Base-by-base conservation (phyloP, 257 asterid species). In the Forsythia suspensa region DNA sequence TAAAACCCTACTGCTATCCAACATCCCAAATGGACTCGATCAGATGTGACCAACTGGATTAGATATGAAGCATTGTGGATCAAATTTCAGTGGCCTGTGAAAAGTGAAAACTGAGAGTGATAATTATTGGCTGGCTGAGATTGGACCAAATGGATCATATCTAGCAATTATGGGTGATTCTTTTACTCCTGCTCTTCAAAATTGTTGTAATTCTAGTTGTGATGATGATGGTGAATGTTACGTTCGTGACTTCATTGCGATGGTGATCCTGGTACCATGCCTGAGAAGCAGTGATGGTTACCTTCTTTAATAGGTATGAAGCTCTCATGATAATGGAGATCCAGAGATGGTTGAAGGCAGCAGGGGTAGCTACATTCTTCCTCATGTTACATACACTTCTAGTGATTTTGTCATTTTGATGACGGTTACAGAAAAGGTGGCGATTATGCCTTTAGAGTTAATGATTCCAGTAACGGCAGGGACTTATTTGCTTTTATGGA, bases 381-480 rank as follows among this genome's bases (percentile, higher is more conserved):
- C 66, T 81, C 43, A 21, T 34, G 66, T 76, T 55, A 55, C 40
- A 12, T 42, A 40, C 57, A 70, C 67, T 79, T 9, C 1, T 52
- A 37, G 46, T 29, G 77, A 34, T 61, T 20, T 20, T 71, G 46
- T 29, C 75, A 34, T 61, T 20, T 20, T 71, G 70, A 71, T 24
- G 41, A 77, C 63, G 59, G 57, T 70, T 67, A 38, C 57, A 67
- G 71, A 69, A 29, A 24, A 75, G 68, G 76, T n/a, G 29, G 52
- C 59, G 44, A 76, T 46, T 65, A 13, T 78, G 68, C 55, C 40
- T 63, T 63, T 29, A 10, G 70, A 63, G 15, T 21, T 70, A n/a
- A 73, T 72, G 71, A 57, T 73, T 59, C 70, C 57, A 42, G 68
- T n/a, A 79, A 46, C 39, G 59, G 24, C 4, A 68, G 73, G 84